Percentiles rank a stretch among this genome's conserved stretches.
These are phyloP conservation scores for Pyrus hybrid DNA, from an alignment of 331 rosid genomes.

Conservation along the genomic window DNA sequence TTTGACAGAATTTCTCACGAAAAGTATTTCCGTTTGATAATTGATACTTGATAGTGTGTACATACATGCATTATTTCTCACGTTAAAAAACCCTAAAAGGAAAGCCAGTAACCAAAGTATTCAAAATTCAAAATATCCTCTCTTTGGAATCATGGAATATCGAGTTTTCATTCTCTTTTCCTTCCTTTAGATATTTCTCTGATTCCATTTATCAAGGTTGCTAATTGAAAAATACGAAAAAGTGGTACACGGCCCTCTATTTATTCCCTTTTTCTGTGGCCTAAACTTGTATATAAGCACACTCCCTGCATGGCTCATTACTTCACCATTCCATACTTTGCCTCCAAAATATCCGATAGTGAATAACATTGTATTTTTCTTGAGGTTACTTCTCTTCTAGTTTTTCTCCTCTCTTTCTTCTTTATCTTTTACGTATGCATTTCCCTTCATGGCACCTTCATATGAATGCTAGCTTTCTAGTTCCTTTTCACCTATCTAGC, in stretches of 20 bases:
- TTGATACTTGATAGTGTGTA: neutral
- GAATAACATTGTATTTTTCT: neutral
- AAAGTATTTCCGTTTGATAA: too few relatives aligned
- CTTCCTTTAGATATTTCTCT: conserved; percentile 31
- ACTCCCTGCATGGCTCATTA: conserved; percentile 23
- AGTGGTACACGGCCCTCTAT: conserved; percentile 58
- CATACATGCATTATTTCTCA: conserved; percentile 10
- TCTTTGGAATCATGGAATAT: conserved; percentile 47
- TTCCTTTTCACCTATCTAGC: neutral
- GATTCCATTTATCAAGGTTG: conserved; percentile 75
- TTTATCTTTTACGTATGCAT: neutral
- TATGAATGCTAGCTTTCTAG: neutral
- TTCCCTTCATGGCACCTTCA: neutral
- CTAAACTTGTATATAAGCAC: conserved; percentile 55
- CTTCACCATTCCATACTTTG: conserved; percentile 30
- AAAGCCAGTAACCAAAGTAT: conserved; percentile 25
- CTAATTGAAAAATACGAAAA: conserved; percentile 51
- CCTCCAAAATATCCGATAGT: neutral
- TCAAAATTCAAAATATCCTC: conserved; percentile 56
- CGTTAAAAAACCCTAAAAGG: conserved; percentile 18
- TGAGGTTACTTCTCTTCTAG: neutral
- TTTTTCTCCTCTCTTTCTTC: neutral
- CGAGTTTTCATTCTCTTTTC: conserved; percentile 31
- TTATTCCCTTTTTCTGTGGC: conserved; percentile 50
- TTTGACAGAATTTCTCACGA: too few relatives aligned